Evolutionary conservation across 345 rosid species (phyloP), one percentile per base, ranked within the genome.

Genomic region (Lagerstroemia speciosa): DNA sequence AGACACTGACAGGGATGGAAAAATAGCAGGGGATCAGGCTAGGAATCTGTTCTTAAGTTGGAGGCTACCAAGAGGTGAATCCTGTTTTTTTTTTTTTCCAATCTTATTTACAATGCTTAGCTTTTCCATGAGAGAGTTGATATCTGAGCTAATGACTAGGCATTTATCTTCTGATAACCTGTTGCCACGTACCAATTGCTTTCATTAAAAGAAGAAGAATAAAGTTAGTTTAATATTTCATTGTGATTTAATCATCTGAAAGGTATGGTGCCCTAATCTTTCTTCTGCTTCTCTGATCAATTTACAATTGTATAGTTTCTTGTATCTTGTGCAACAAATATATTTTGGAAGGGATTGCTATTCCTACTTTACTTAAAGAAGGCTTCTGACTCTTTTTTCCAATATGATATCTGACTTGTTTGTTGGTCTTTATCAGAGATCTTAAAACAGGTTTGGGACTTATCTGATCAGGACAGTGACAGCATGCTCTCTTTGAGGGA

Each of bases 401-500:
- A 14, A 27, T 0, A 58, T 27, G 34, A 27, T 27, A 27, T 27
- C 33, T 46, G 17, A 46, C 53, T 57, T 74, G 31, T 22, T 70
- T 72, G 37, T 74, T 78, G 62, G 61, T 68, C 50, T 77, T 72
- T 72, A 65, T 19, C 87, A 94, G 99, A 94, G 86, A 83, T 94
- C 71, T 78, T 94, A 78, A 94, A 94, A 88, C 96, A 84, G 81
- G 95, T 94, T 16, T 94, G 99, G 97, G 96, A 94, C 79, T 83
- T 94, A 78, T 91, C 99, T 48, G 99, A 94, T 84, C 99, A 94
- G 81, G 99, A 94, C 73, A 83, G 73, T 79, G 99, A 94, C 77
- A 91, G 97, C 82, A 94, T 94, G 97, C 97, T 94, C 78, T 91
- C 99, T 69, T 80, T 91, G 87, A 91, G 95, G 80, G 99, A 94